These are phyloP conservation scores for Trichoderma sp. DNA, from an alignment of 2,329 filamentous ascomycete genomes.

Conservation along the genomic window DNA sequence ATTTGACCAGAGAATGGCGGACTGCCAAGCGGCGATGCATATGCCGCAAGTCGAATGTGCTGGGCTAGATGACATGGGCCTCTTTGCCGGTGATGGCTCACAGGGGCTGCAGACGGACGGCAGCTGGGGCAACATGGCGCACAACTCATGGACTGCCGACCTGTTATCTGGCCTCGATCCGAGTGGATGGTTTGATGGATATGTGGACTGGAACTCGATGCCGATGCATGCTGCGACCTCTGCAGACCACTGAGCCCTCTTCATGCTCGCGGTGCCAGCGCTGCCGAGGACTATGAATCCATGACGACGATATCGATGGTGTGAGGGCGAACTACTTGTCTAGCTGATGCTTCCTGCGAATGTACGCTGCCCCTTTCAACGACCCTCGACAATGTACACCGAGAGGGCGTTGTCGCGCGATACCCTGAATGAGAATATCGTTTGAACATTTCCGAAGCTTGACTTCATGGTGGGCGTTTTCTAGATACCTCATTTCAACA, in stretches of 20 bases:
- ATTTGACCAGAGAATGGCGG: constrained; percentile 17
- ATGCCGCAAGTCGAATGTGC: constrained; percentile 17
- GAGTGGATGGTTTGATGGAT: constrained; percentile 42
- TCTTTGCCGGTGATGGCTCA: not conserved
- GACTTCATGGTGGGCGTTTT: not conserved
- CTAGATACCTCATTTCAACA: not conserved
- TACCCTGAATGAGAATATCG: not conserved
- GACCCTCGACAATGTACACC: not conserved
- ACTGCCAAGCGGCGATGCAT: constrained; percentile 28
- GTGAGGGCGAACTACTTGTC: too few species aligned
- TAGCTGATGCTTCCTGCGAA: not conserved
- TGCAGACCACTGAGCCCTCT: constrained; percentile 32
- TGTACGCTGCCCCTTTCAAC: too few species aligned
- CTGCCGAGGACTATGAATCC: too few species aligned
- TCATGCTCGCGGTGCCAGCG: not conserved
- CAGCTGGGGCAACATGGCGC: not conserved
- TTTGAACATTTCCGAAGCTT: not conserved
- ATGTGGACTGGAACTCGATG: constrained; percentile 41
- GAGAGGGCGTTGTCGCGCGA: not conserved
- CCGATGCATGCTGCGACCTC: constrained; percentile 40
- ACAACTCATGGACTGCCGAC: constrained; percentile 38
- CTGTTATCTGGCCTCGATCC: constrained; percentile 42
- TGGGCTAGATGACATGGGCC: constrained; percentile 18
- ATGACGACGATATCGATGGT: too few species aligned
- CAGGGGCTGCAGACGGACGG: constrained; percentile 1